Conservation (phyloP, 441 rosid genomes). For the Adansonia grandidieri region DNA sequence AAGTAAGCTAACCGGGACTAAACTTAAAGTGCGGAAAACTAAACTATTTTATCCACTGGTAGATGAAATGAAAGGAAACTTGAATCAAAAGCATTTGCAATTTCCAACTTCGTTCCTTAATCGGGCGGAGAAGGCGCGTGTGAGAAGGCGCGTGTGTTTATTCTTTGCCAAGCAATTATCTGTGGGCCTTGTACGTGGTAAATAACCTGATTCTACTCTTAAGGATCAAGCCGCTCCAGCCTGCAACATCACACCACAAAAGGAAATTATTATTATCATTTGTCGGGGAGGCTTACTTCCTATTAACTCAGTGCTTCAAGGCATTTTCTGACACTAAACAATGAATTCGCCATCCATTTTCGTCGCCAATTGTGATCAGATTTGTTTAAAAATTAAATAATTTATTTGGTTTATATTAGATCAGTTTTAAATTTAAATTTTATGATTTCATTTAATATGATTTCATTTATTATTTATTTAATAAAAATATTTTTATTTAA, state of each 20-base stretch:
- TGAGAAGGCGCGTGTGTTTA: background rate
- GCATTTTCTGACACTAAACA: background rate
- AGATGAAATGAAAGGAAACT: too few relatives aligned
- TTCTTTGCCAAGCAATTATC: conserved; percentile 79
- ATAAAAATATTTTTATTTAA: too few relatives aligned
- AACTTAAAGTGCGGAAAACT: too few relatives aligned
- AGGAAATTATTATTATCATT: background rate
- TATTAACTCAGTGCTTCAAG: background rate
- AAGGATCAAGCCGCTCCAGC: conserved; percentile 59
- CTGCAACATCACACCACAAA: conserved; percentile 33
- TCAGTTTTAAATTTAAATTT: too few relatives aligned
- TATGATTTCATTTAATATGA: too few relatives aligned
- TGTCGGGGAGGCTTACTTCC: too few relatives aligned
- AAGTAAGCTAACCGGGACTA: too few relatives aligned
- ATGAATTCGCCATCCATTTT: background rate
- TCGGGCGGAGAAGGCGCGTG: background rate
- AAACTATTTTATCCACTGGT: too few relatives aligned
- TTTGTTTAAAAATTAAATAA: too few relatives aligned
- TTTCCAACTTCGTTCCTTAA: background rate
- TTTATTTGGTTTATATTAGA: too few relatives aligned
- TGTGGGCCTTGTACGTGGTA: conserved; percentile 76
- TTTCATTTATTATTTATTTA: too few relatives aligned
- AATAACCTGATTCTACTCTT: conserved; percentile 40
- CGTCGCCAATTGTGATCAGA: background rate
- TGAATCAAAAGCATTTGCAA: background rate